These are phyloP conservation scores for Protoeuglena noctilucae DNA, from an alignment of 139 green algal genomes.

Conservation along the genomic window DNA sequence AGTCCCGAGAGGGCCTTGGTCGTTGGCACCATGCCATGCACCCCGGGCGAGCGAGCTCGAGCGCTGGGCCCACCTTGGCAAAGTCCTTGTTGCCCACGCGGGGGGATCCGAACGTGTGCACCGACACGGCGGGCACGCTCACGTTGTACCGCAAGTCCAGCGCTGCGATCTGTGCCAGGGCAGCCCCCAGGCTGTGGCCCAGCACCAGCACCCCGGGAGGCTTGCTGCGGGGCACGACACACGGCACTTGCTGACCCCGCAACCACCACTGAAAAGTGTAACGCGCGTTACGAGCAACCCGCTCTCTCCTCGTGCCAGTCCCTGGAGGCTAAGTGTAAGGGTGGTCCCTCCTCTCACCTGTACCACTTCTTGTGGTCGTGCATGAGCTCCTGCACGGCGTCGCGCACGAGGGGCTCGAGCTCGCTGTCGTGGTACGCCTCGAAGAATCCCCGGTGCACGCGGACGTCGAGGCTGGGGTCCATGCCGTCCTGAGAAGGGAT, in stretches of 20 bases:
- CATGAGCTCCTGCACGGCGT: slow-evolving; percentile 3
- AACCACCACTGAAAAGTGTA: neutral
- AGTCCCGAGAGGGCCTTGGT: too few relatives aligned
- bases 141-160: slow-evolving; percentile 25
- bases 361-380: slow-evolving; percentile 15
- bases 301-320: neutral
- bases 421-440: neutral
- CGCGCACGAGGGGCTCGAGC: slow-evolving; percentile 3
- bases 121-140: slow-evolving; percentile 10
- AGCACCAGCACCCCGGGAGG: slow-evolving; percentile 21
- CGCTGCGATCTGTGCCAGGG: slow-evolving; percentile 36
- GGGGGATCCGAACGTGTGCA: slow-evolving; percentile 66
- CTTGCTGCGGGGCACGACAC: slow-evolving; percentile 8
- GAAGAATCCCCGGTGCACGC: slow-evolving; percentile 39
- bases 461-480: slow-evolving; percentile 9
- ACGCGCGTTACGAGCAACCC: neutral
- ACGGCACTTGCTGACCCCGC: too few relatives aligned
- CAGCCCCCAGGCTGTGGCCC: slow-evolving; percentile 38
- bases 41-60: too few relatives aligned
- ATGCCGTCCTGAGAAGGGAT: neutral
- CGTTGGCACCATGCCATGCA: too few relatives aligned
- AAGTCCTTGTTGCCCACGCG: slow-evolving; percentile 68
- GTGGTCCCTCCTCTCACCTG: neutral
- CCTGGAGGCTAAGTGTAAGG: neutral
- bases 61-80: slow-evolving; percentile 28